A percentile compares a stretch with the other conserved stretches of the same genome.
Conservation (phyloP, 139 green algal species). For the Haematococcus sp. region DNA sequence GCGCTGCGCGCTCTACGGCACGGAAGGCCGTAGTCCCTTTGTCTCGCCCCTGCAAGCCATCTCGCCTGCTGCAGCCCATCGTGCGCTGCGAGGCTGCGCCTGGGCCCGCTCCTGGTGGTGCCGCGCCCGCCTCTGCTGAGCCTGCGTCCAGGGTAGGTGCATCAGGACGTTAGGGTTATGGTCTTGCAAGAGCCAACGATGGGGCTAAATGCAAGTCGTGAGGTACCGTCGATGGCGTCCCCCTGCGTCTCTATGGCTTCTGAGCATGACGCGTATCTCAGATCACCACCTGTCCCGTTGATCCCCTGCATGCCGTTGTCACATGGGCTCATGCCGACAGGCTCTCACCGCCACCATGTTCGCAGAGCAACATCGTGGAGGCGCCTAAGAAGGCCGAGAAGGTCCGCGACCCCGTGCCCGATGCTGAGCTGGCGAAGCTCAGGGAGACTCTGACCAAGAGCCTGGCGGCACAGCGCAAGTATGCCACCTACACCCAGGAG, state of each 20-base stretch:
- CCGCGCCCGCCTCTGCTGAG: neutral
- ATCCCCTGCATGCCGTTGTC: too few species aligned
- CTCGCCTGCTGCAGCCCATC: too few species aligned
- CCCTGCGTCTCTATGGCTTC: too few species aligned
- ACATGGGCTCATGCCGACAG: neutral
- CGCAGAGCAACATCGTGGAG: slow-evolving; percentile 1
- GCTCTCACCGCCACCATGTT: neutral
- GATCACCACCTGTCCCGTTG: too few species aligned
- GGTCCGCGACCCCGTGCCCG: slow-evolving; percentile 19
- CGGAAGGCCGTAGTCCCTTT: too few species aligned
- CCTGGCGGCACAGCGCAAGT: slow-evolving; percentile 39
- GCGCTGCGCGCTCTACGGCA: too few species aligned
- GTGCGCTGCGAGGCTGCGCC: slow-evolving; percentile 14
- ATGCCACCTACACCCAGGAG: slow-evolving; percentile 46
- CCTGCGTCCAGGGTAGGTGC: neutral
- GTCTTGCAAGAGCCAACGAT: too few species aligned
- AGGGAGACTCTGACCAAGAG: slow-evolving; percentile 20
- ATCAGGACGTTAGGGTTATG: too few species aligned
- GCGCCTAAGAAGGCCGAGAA: slow-evolving; percentile 30
- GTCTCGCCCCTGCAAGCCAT: too few species aligned
- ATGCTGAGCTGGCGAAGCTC: slow-evolving; percentile 31
- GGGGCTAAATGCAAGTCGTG: too few species aligned
- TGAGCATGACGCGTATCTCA: too few species aligned
- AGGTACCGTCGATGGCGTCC: too few species aligned
- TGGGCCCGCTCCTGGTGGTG: neutral